These are phyloP conservation scores for Irpex sp. DNA, from an alignment of 1,284 basidiomycete species.

Conservation along the genomic window DNA sequence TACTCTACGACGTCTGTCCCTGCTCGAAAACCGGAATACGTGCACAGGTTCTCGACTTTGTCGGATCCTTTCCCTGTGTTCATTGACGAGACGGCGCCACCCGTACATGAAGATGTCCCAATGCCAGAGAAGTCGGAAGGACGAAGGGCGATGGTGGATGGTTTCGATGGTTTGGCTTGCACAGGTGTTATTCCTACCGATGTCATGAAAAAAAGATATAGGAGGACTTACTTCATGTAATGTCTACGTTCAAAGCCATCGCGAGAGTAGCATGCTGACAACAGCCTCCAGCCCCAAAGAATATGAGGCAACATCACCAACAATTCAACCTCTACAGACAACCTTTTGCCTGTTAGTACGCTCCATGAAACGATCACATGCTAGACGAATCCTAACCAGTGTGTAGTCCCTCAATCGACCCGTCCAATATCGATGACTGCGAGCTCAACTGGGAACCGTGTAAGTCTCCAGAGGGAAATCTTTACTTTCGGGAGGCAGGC, in stretches of 20 bases:
- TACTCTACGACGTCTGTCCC: neutral
- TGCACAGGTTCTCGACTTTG: neutral
- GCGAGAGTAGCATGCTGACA: neutral
- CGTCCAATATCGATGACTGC: neutral
- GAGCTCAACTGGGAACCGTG: neutral
- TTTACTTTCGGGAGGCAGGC: slow-evolving; percentile 6
- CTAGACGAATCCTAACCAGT: too few species aligned
- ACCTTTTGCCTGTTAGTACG: neutral
- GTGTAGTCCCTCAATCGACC: too few species aligned
- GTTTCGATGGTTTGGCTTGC: neutral
- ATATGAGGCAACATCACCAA: neutral
- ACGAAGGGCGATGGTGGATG: neutral
- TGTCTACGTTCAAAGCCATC: neutral
- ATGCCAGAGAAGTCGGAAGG: neutral
- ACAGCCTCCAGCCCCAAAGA: neutral
- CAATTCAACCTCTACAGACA: neutral
- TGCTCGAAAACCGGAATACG: neutral
- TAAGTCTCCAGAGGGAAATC: slow-evolving; percentile 13
- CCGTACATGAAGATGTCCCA: neutral
- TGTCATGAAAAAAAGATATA: neutral
- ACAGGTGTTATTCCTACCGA: neutral
- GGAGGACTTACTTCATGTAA: neutral
- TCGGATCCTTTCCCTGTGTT: neutral
- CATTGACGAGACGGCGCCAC: neutral
- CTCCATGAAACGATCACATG: neutral